phyloP scores from a whole-genome alignment of 2,329 filamentous ascomycete genomes.

The Xylariaceae sp. region DNA sequence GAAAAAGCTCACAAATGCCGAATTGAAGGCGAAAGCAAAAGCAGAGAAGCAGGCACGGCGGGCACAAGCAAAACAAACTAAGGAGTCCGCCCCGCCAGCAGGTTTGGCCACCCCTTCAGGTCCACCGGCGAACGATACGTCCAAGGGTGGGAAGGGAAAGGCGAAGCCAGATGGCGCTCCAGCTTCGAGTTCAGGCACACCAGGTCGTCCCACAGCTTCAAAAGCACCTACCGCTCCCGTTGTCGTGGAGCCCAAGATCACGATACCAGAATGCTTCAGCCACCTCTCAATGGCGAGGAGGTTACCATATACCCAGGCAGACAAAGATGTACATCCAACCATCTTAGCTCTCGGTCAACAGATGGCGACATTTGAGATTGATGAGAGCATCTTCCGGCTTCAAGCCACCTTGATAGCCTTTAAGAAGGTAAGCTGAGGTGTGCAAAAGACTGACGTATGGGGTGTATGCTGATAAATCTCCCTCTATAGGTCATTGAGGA shows the following conservation, averaged over 20 bases:
- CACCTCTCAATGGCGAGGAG: conserved; percentile 69
- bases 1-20: conserved; percentile 65
- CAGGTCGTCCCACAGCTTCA: conserved; percentile 27
- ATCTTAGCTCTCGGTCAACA: conserved; percentile 84
- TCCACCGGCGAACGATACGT: conserved; percentile 36
- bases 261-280: conserved; percentile 70
- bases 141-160: conserved; percentile 46
- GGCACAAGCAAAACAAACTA: conserved; percentile 63
- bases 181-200: conserved; percentile 24
- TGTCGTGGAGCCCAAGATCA: conserved; percentile 56
- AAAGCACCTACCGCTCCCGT: conserved; percentile 35
- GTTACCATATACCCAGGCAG: conserved; percentile 52
- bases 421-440: conserved; percentile 63
- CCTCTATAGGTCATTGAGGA: conserved; percentile 71
- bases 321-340: conserved; percentile 80
- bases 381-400: conserved; percentile 83
- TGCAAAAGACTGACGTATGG: no score
- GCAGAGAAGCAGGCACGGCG: conserved; percentile 87
- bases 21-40: conserved; percentile 84
- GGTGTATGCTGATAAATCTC: no score
- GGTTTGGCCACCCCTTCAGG: conserved; percentile 34
- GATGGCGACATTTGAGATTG: conserved; percentile 83
- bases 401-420: conserved; percentile 86
- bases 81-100: conserved; percentile 39
- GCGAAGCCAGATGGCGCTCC: conserved; percentile 43